phyloP scores from a whole-genome alignment of 208 protist genomes.

The Paratrypanosoma confusum region DNA sequence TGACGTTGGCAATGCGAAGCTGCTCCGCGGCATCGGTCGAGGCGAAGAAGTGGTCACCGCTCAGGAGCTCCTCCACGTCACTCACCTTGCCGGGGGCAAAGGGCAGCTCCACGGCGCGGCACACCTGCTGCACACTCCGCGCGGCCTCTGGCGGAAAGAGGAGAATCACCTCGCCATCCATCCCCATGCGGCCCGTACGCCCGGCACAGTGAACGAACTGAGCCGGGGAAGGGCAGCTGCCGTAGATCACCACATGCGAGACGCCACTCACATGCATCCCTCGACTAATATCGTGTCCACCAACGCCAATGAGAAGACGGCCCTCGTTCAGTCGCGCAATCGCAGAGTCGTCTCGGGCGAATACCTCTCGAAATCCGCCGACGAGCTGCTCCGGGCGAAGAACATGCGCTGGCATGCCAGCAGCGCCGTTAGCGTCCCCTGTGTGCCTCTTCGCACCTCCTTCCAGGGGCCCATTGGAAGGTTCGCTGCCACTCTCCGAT shows the following conservation, averaged over 20 bases:
- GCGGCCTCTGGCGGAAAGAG: slow-evolving; percentile 62
- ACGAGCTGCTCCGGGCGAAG: too few species aligned
- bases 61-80: slow-evolving; percentile 43
- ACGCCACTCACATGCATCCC: slow-evolving; percentile 74
- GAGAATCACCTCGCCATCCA: slow-evolving; percentile 64
- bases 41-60: background rate
- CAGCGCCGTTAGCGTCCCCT: too few species aligned
- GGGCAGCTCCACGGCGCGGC: slow-evolving; percentile 53
- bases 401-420: too few species aligned
- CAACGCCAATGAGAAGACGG: slow-evolving; percentile 52
- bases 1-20: too few species aligned
- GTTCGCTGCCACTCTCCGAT: too few species aligned
- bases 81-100: slow-evolving; percentile 47
- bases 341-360: slow-evolving; percentile 63
- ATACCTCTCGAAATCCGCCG: too few species aligned
- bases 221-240: slow-evolving; percentile 34
- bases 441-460: too few species aligned
- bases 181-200: slow-evolving; percentile 76
- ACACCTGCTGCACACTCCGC: slow-evolving; percentile 64
- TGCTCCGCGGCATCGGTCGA: too few species aligned
- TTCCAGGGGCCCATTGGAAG: too few species aligned
- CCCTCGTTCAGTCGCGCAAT: slow-evolving; percentile 54
- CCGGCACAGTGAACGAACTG: slow-evolving; percentile 82
- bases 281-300: slow-evolving; percentile 43
- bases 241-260: slow-evolving; percentile 79